phyloP scores from a whole-genome alignment of 768 basidiomycete genomes.

The Cyathus striatus region DNA sequence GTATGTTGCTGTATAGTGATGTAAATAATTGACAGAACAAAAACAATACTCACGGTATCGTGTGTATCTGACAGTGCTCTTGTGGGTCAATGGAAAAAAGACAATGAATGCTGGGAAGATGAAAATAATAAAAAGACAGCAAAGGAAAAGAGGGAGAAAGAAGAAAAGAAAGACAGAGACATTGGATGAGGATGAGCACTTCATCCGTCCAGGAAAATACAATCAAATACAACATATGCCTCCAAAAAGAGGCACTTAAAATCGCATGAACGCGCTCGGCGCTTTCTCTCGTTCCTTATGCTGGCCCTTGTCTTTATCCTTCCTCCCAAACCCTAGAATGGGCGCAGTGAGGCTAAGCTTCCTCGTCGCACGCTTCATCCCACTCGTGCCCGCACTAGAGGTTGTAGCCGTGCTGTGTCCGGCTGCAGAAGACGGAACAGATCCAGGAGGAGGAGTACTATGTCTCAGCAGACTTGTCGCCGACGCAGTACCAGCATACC shows the following conservation, averaged over 20 bases:
- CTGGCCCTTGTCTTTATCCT: conserved; percentile 49
- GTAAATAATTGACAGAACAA: not conserved
- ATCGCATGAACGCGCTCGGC: conserved; percentile 11
- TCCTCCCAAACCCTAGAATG: conserved; percentile 53
- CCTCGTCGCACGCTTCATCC: conserved; percentile 42
- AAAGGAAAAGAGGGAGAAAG: not conserved
- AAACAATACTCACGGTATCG: not conserved
- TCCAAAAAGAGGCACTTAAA: conserved; percentile 1
- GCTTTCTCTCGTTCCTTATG: conserved; percentile 24
- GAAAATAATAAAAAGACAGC: not conserved
- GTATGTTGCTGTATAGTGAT: not conserved
- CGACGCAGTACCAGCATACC: conserved; percentile 1
- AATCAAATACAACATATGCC: not conserved
- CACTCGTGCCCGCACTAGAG: conserved; percentile 11
- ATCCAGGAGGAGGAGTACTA: not conserved
- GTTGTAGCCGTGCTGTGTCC: conserved; percentile 14
- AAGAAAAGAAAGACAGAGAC: not conserved
- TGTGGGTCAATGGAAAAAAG: not conserved
- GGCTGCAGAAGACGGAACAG: conserved; percentile 9
- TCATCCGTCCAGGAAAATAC: not conserved
- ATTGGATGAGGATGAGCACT: not conserved
- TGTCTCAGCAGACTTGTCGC: not conserved
- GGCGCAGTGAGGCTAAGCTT: conserved; percentile 68
- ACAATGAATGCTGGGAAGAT: not conserved
- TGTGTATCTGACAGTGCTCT: not conserved